Evolutionary conservation across 2,329 filamentous ascomycete genomes (phyloP).

Genomic region (Sclerotinia trifoliorum): DNA sequence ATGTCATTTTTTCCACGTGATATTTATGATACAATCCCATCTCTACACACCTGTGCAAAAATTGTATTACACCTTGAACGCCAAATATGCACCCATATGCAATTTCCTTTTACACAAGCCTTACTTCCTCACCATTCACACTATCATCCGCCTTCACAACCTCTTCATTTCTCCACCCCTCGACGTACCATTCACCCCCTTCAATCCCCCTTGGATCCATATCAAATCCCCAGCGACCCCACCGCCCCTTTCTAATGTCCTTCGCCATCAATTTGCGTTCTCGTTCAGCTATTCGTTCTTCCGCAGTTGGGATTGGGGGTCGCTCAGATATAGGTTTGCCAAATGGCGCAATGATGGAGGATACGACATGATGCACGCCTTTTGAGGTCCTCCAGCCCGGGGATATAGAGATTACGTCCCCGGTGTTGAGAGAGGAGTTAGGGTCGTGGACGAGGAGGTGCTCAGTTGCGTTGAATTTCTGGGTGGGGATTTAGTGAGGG

Average conservation of each 20-base stretch:
- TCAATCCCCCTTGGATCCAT: slow-evolving; percentile 8
- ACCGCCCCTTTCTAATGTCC: slow-evolving; percentile 48
- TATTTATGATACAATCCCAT: slow-evolving; percentile 19
- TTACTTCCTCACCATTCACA: slow-evolving; percentile 7
- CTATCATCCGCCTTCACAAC: neutral
- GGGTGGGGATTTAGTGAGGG: slow-evolving; percentile 3
- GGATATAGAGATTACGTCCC: slow-evolving; percentile 72
- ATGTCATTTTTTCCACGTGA: slow-evolving; percentile 1
- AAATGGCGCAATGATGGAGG: slow-evolving; percentile 70
- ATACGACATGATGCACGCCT: slow-evolving; percentile 71
- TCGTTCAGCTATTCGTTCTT: slow-evolving; percentile 57
- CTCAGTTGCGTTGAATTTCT: slow-evolving; percentile 64
- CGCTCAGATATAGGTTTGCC: slow-evolving; percentile 63
- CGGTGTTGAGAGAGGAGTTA: slow-evolving; percentile 66
- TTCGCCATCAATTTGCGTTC: slow-evolving; percentile 57
- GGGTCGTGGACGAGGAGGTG: slow-evolving; percentile 77
- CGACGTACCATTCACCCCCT: slow-evolving; percentile 14
- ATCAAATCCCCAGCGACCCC: slow-evolving; percentile 25
- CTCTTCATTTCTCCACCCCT: slow-evolving; percentile 22
- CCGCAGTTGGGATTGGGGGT: slow-evolving; percentile 62
- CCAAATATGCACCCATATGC: slow-evolving; percentile 17
- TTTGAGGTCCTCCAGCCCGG: slow-evolving; percentile 64
- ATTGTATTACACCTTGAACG: slow-evolving; percentile 12
- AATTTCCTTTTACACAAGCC: neutral
- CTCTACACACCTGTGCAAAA: slow-evolving; percentile 4